Evolutionary conservation across 805 yeast genomes (phyloP).

Genomic region (Torulaspora quercuum): DNA sequence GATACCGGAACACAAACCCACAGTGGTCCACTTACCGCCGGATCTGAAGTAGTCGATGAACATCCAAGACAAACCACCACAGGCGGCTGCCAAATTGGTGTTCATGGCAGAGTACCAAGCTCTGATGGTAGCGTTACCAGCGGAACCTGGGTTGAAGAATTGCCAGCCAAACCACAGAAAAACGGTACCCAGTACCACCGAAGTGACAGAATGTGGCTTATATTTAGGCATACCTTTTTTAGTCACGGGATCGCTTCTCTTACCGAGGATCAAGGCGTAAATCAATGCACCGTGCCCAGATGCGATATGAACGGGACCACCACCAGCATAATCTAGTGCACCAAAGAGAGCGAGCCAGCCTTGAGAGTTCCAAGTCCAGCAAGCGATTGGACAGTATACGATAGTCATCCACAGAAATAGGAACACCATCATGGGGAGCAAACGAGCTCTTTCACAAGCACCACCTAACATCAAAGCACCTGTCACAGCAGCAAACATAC

Average conservation of each 20-base stretch:
- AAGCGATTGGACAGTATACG: conserved; percentile 93
- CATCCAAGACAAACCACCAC: conserved; percentile 95
- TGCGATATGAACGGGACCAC: conserved; percentile 95
- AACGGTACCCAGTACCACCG: conserved; percentile 87
- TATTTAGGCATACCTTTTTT: conserved; percentile 74
- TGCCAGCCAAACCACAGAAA: conserved; percentile 97
- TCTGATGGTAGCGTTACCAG: conserved; percentile 89
- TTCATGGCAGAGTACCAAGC: conserved; percentile 92
- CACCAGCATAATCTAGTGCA: conserved; percentile 94
- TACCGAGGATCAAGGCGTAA: conserved; percentile 87
- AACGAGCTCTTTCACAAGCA: conserved; percentile 94
- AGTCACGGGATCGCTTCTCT: conserved; percentile 75
- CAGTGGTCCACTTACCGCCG: conserved; percentile 87
- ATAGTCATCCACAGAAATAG: conserved; percentile 91
- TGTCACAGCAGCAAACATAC: conserved; percentile 93
- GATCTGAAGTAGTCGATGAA: conserved; percentile 81
- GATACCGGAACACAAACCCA: conserved; percentile 91
- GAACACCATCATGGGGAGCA: conserved; percentile 95
- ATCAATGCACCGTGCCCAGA: conserved; percentile 95
- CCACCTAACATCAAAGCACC: conserved; percentile 96
- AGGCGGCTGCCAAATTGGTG: conserved; percentile 90
- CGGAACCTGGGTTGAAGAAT: conserved; percentile 96
- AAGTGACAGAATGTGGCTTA: conserved; percentile 89
- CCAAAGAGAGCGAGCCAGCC: conserved; percentile 90
- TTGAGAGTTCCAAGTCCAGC: conserved; percentile 94